phyloP scores from a whole-genome alignment of 2,329 filamentous ascomycete genomes.

The Colletotrichum orbiculare region DNA sequence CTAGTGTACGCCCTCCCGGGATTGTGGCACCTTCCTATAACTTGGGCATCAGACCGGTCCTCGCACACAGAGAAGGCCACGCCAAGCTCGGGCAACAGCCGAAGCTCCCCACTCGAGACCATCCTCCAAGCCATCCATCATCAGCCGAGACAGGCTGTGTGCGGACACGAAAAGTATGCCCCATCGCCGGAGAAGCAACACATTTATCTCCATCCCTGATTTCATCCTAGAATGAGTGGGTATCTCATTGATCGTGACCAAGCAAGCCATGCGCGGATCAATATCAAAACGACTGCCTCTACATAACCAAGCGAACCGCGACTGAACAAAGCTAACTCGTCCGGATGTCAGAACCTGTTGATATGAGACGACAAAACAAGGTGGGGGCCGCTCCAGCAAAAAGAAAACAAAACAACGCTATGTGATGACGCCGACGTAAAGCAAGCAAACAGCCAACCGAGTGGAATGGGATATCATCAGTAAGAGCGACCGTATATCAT shows the following conservation, averaged over 20 bases:
- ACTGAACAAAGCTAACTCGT: not conserved
- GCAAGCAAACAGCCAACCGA: slow-evolving; percentile 22
- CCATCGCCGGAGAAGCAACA: slow-evolving; percentile 16
- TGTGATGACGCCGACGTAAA: slow-evolving; percentile 29
- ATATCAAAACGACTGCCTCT: slow-evolving; percentile 19
- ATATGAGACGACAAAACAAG: slow-evolving; percentile 13
- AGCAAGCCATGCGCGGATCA: slow-evolving; percentile 26
- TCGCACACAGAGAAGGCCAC: not conserved
- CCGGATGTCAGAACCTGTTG: slow-evolving; percentile 16
- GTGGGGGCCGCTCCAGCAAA: not conserved
- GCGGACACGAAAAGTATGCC: not conserved
- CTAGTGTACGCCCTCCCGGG: slow-evolving; percentile 24
- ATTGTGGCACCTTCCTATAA: slow-evolving; percentile 2
- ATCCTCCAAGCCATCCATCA: not conserved
- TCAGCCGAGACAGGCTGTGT: not conserved
- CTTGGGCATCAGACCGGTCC: slow-evolving; percentile 6
- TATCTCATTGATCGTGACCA: slow-evolving; percentile 33
- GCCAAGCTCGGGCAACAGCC: slow-evolving; percentile 9
- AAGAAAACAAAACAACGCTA: slow-evolving; percentile 28
- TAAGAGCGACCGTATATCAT: slow-evolving; percentile 29
- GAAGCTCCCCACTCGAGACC: not conserved
- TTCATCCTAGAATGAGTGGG: slow-evolving; percentile 29
- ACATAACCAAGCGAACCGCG: not conserved
- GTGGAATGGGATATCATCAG: slow-evolving; percentile 32
- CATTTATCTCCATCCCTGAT: slow-evolving; percentile 24